Evolutionary conservation across 352 stramenopile genomes (phyloP).

Genomic region (Phytophthora sojae): DNA sequence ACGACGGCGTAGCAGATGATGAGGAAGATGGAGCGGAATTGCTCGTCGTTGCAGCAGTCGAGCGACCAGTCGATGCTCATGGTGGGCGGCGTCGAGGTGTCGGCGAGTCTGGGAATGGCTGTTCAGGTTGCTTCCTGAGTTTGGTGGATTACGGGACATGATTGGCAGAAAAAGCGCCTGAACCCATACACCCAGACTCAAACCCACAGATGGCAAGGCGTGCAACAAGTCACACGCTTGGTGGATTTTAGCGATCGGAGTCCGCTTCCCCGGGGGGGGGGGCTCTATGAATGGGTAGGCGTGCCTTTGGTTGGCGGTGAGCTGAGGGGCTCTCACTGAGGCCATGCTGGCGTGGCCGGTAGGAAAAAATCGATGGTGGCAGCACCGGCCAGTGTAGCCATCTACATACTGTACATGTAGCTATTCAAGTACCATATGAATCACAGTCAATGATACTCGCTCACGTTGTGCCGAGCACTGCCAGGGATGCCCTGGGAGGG

Average conservation of each 20-base stretch:
- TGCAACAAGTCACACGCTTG: constrained; percentile 21
- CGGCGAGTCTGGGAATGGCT: constrained; percentile 26
- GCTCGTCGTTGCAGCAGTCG: constrained; percentile 90
- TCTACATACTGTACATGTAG: too few species aligned
- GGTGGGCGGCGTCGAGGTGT: neutral
- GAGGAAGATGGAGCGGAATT: constrained; percentile 89
- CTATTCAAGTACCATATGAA: too few species aligned
- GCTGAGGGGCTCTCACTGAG: too few species aligned
- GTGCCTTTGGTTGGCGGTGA: too few species aligned
- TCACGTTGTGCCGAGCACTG: too few species aligned
- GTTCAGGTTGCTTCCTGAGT: constrained; percentile 1
- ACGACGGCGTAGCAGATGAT: constrained; percentile 85
- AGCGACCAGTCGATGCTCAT: constrained; percentile 68
- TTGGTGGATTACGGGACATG: constrained; percentile 14
- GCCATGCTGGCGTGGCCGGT: too few species aligned
- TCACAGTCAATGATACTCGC: too few species aligned
- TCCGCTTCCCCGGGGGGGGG: neutral
- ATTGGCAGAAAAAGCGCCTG: constrained; percentile 27
- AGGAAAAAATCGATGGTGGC: too few species aligned
- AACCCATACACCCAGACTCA: neutral
- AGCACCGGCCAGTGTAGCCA: too few species aligned
- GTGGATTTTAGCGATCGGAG: constrained; percentile 23
- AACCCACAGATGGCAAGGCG: neutral
- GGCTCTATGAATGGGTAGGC: too few species aligned
- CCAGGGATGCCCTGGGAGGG: too few species aligned